Percentiles rank a stretch among this genome's conserved stretches.
phyloP scores from a whole-genome alignment of 768 basidiomycete genomes.

The Trametes elegans region DNA sequence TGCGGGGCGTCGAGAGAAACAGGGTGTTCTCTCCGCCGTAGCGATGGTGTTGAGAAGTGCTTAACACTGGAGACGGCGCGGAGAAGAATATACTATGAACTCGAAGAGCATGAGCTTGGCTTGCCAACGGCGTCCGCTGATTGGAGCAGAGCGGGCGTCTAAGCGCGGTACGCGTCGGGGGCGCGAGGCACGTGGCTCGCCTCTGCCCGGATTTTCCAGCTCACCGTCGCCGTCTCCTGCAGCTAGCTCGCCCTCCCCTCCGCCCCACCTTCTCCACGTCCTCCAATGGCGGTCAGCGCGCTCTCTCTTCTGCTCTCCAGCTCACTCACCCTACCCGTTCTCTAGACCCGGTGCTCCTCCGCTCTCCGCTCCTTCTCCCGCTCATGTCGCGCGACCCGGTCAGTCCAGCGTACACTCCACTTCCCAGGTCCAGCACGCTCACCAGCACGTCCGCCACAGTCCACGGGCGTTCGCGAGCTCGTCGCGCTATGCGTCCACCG shows the following conservation, averaged over 20 bases:
- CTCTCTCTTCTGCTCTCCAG: not conserved
- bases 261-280: not conserved
- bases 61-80: not conserved
- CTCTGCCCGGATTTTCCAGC: slow-evolving; percentile 22
- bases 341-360: slow-evolving; percentile 29
- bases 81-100: not conserved
- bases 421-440: not conserved
- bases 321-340: not conserved
- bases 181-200: slow-evolving; percentile 6
- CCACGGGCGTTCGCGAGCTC: slow-evolving; percentile 24
- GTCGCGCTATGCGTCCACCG: slow-evolving; percentile 58
- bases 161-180: not conserved
- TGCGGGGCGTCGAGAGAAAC: not conserved
- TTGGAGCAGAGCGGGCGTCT: not conserved
- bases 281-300: slow-evolving; percentile 28
- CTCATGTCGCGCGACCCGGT: slow-evolving; percentile 26
- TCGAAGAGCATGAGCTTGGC: not conserved
- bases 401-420: slow-evolving; percentile 10
- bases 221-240: not conserved
- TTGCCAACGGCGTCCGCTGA: not conserved
- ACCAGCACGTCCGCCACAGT: slow-evolving; percentile 8
- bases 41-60: not conserved
- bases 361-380: slow-evolving; percentile 26
- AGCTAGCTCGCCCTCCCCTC: not conserved
- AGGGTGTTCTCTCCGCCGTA: too few relatives aligned